phyloP scores from a whole-genome alignment of 2,329 filamentous ascomycete genomes.

The Penicillium sp. region DNA sequence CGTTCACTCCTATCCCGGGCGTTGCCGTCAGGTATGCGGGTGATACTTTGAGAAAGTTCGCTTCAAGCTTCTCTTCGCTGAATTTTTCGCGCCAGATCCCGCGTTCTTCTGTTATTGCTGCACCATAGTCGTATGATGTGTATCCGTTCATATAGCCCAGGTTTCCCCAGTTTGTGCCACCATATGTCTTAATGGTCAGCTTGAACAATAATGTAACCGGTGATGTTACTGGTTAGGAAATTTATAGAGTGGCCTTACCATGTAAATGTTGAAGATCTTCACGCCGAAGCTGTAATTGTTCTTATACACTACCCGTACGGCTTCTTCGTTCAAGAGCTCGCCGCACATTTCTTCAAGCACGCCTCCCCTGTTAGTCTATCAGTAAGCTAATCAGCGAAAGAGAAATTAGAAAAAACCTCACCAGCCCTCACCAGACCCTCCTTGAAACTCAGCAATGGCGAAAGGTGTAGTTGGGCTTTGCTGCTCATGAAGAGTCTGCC shows the following conservation, averaged over 20 bases:
- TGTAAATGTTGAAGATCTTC: constrained; percentile 70
- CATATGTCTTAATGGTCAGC: constrained; percentile 59
- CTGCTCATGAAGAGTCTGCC: constrained; percentile 19
- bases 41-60: constrained; percentile 71
- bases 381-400: neutral
- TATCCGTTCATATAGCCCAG: constrained; percentile 66
- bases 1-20: constrained; percentile 36
- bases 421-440: constrained; percentile 20
- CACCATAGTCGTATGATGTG: constrained; percentile 60
- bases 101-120: constrained; percentile 68
- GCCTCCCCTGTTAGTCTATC: constrained; percentile 1
- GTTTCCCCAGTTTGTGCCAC: constrained; percentile 81
- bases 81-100: constrained; percentile 70
- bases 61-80: constrained; percentile 71
- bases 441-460: constrained; percentile 28
- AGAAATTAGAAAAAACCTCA: neutral
- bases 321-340: constrained; percentile 15
- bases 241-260: constrained; percentile 48
- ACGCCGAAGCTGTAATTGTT: constrained; percentile 66
- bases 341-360: constrained; percentile 10
- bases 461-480: constrained; percentile 26
- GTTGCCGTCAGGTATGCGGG: constrained; percentile 64
- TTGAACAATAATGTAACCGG: constrained; percentile 48
- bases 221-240: rapidly evolving
- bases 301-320: constrained; percentile 68